Base-by-base conservation (phyloP, 495 filamentous ascomycete species). In the Aspergillus nanangensis region DNA sequence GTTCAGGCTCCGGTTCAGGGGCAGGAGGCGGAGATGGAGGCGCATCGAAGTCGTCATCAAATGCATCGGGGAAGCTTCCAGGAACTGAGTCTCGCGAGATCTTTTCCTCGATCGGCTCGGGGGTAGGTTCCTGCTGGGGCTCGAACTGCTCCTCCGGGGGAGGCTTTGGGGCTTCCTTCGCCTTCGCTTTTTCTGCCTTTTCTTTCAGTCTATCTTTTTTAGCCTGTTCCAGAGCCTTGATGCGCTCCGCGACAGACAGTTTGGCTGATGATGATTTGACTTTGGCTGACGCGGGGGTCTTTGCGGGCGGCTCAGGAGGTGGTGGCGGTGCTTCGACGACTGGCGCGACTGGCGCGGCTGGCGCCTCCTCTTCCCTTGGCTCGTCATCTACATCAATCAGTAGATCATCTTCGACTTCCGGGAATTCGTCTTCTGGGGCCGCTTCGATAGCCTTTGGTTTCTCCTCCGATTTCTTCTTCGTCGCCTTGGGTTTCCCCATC, bases 181-280 rank as follows among this genome's bases (percentile, higher is more conserved):
- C 24, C 36, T 65, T 64, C 2, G 55, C 47, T 45, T 60, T 61
- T 35, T 55, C 55, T 8, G 52, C 56, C 39, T 70, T 60, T 34
- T 65, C 61, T 41, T 67, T 66, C 8, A 57, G 46, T 45, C 67
- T 67, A 17, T 76, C 68, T 51, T 65, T 66, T 44, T 63, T 72
- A 27, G 56, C 53, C 44, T 65, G 62, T 46, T 77, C 70, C 29
- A 79, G 59, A 19, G 62, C 63, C 51, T 70, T 73, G 53, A 78
- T 68, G 41, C 66, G 66, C 39, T 77, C 73, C 15, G 67, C 65
- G 15, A 78, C 63, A 8, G 74, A 74, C 13, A 66, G 60, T 45
- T 70, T 70, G 24, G 50, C 60, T 20, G 62, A 52, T 46, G 62
- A 44, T 47, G 62, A 43, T 60, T 74, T 77, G 21, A 61, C 47